Conservation (phyloP, 768 basidiomycete genomes). For the Phanerochaete sordida region DNA sequence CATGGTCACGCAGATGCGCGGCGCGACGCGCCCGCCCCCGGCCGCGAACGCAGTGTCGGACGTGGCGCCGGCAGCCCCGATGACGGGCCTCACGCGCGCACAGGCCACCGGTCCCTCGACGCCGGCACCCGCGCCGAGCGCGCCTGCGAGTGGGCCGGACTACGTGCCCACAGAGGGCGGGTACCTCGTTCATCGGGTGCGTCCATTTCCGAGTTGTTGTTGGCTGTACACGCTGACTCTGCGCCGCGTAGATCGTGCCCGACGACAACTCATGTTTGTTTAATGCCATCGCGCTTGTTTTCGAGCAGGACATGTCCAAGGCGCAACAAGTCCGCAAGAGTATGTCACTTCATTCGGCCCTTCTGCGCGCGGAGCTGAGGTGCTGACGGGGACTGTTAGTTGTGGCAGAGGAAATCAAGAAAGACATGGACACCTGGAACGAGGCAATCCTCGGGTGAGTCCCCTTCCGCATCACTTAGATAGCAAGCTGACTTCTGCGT, state of each 20-base stretch:
- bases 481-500: conserved; percentile 14
- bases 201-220: conserved; percentile 12
- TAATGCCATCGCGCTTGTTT: conserved; percentile 79
- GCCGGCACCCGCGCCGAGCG: conserved; percentile 13
- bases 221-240: neutral
- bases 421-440: conserved; percentile 67
- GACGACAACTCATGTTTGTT: conserved; percentile 98
- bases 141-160: conserved; percentile 41
- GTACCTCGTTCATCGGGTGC: conserved; percentile 71
- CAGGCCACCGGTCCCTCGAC: conserved; percentile 18
- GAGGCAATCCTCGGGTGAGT: conserved; percentile 85
- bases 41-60: conserved; percentile 6
- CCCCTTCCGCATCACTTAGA: too few species aligned
- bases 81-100: conserved; percentile 21
- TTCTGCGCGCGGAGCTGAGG: neutral
- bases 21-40: conserved; percentile 9
- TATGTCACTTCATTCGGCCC: conserved; percentile 31
- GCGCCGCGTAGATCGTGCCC: conserved; percentile 65
- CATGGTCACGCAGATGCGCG: conserved; percentile 56
- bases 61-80: conserved; percentile 19
- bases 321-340: conserved; percentile 71
- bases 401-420: conserved; percentile 77
- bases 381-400: conserved; percentile 39
- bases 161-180: conserved; percentile 58
- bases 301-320: conserved; percentile 77